Evolutionary conservation across 495 filamentous ascomycete species (phyloP).

Genomic region (Parmelia sp.): DNA sequence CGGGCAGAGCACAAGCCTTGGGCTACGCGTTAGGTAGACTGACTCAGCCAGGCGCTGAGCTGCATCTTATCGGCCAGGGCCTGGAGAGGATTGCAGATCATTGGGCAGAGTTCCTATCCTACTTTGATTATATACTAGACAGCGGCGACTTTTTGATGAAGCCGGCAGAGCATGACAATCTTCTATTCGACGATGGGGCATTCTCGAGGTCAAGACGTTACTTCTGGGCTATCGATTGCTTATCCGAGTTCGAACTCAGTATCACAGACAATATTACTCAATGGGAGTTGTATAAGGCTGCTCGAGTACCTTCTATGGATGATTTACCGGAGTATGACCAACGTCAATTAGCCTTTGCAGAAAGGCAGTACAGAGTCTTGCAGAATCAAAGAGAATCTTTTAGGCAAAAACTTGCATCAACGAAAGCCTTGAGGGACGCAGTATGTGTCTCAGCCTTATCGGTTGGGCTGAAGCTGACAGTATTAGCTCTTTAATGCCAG

Average conservation of each 20-base stretch:
- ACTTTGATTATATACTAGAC: slow-evolving; percentile 30
- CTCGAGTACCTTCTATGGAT: slow-evolving; percentile 10
- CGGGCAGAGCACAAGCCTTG: slow-evolving; percentile 21
- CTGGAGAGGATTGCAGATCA: slow-evolving; percentile 26
- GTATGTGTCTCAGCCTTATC: slow-evolving; percentile 13
- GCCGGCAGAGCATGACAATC: slow-evolving; percentile 30
- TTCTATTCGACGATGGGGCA: slow-evolving; percentile 30
- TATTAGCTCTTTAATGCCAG: slow-evolving; percentile 29
- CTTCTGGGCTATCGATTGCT: slow-evolving; percentile 33
- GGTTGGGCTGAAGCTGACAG: background rate
- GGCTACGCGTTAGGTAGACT: slow-evolving; percentile 24
- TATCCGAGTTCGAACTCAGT: slow-evolving; percentile 26
- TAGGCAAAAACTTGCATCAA: slow-evolving; percentile 28
- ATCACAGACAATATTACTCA: slow-evolving; percentile 30
- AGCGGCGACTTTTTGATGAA: slow-evolving; percentile 27
- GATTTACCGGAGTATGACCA: slow-evolving; percentile 17
- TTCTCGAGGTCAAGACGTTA: slow-evolving; percentile 31
- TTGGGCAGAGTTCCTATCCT: slow-evolving; percentile 28
- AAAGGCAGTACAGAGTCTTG: slow-evolving; percentile 25
- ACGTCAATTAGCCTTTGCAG: slow-evolving; percentile 20
- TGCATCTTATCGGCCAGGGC: slow-evolving; percentile 27
- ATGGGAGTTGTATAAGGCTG: slow-evolving; percentile 27
- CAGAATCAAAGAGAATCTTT: slow-evolving; percentile 28
- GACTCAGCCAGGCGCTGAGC: slow-evolving; percentile 22
- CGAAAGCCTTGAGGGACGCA: slow-evolving; percentile 28